A percentile compares a stretch with the other conserved stretches of the same genome.
These are phyloP conservation scores for Apophysomyces sp. DNA, from an alignment of 371 early-diverging fungal genomes.

Conservation along the genomic window DNA sequence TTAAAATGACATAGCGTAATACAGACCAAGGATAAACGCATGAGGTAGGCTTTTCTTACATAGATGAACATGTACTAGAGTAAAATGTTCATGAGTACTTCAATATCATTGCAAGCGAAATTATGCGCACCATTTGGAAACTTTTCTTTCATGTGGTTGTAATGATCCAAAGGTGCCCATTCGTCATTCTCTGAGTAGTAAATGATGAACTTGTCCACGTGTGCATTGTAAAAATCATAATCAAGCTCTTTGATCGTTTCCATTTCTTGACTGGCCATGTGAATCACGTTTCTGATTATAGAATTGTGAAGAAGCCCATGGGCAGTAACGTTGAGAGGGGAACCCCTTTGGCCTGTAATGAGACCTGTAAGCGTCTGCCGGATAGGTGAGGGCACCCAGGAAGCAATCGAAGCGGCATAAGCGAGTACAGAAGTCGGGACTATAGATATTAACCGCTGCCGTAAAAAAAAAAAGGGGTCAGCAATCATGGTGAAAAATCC, in stretches of 20 bases:
- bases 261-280: slow-evolving; percentile 80
- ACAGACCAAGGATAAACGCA: slow-evolving; percentile 68
- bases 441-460: slow-evolving; percentile 38
- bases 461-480: not conserved
- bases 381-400: slow-evolving; percentile 37
- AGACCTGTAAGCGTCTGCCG: slow-evolving; percentile 26
- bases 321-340: slow-evolving; percentile 53
- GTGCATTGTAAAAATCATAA: slow-evolving; percentile 53
- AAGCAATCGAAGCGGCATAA: slow-evolving; percentile 26
- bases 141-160: slow-evolving; percentile 60
- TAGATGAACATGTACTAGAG: slow-evolving; percentile 44
- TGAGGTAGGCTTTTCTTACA: slow-evolving; percentile 74
- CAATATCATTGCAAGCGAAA: not conserved
- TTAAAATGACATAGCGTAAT: not conserved
- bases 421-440: slow-evolving; percentile 38
- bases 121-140: slow-evolving; percentile 60
- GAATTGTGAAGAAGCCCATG: slow-evolving; percentile 59
- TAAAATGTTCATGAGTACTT: not conserved
- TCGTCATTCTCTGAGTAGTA: slow-evolving; percentile 77
- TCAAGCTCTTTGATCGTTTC: slow-evolving; percentile 63
- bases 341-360: slow-evolving; percentile 47
- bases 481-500: too few relatives aligned
- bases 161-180: slow-evolving; percentile 79
- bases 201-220: slow-evolving; percentile 69
- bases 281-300: slow-evolving; percentile 62